A percentile compares a stretch with the other conserved stretches of the same genome.
Evolutionary conservation across 202 grass and related monocot genomes (phyloP).

Genomic region (Zoysia matrella): DNA sequence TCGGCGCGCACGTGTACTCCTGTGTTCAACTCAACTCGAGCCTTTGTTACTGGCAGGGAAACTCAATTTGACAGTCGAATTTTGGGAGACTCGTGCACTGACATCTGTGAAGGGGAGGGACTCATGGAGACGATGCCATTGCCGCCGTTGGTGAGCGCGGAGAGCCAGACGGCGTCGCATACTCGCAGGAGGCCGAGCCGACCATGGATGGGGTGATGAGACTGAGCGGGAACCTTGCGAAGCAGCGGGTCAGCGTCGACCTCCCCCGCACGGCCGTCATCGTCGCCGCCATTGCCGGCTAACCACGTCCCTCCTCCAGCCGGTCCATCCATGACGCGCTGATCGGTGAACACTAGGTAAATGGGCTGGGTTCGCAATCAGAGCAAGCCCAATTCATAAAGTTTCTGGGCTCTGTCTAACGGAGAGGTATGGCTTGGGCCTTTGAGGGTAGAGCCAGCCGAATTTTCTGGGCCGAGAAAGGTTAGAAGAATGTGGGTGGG

Average conservation of each 20-base stretch:
- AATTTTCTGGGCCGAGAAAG: too few species aligned
- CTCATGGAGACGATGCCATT: too few species aligned
- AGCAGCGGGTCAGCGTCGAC: constrained; percentile 77
- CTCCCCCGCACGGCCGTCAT: constrained; percentile 62
- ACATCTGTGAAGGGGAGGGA: too few species aligned
- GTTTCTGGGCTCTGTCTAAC: background rate
- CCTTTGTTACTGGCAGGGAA: too few species aligned
- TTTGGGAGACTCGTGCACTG: too few species aligned
- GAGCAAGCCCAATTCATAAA: background rate
- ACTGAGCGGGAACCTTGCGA: constrained; percentile 88
- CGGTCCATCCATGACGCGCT: background rate
- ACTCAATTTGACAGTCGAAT: too few species aligned
- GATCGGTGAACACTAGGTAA: background rate
- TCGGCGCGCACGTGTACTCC: too few species aligned
- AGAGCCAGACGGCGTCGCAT: too few species aligned
- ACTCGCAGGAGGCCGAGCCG: background rate
- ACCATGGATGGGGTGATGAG: constrained; percentile 86
- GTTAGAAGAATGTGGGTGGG: too few species aligned
- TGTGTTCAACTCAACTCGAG: too few species aligned
- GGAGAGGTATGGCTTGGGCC: background rate
- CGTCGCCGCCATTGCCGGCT: constrained; percentile 2
- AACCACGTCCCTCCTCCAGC: background rate
- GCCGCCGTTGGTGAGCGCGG: too few species aligned
- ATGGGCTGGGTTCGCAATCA: background rate
- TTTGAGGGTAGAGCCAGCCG: background rate